Evolutionary conservation across 805 yeast species (phyloP).

Genomic region (Yamadazyma tumulicola): DNA sequence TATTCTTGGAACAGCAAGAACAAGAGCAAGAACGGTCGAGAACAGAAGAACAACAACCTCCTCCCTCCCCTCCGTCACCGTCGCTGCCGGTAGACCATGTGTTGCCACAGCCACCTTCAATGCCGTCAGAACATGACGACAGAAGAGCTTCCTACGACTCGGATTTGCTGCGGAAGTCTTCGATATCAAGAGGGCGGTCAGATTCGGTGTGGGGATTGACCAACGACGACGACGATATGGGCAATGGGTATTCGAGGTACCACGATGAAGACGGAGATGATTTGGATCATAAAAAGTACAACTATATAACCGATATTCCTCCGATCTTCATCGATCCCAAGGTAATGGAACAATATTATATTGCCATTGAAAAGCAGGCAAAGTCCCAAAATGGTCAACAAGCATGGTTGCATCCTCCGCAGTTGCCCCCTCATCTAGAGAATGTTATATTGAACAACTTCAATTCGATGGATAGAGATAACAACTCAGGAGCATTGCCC

Average conservation of each 20-base stretch:
- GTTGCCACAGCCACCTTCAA: conserved; percentile 4
- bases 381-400: conserved; percentile 54
- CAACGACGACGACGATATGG: conserved; percentile 77
- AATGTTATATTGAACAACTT: conserved; percentile 83
- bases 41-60: conserved; percentile 11
- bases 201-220: conserved; percentile 65
- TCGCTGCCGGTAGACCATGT: conserved; percentile 2
- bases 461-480: conserved; percentile 58
- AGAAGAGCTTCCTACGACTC: conserved; percentile 7
- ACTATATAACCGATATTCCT: conserved; percentile 68
- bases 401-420: conserved; percentile 87
- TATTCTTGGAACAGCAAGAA: conserved; percentile 26
- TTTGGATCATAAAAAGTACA: conserved; percentile 16
- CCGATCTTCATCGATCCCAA: conserved; percentile 82
- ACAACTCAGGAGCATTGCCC: conserved; percentile 83
- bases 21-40: conserved; percentile 15
- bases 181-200: conserved; percentile 33
- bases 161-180: conserved; percentile 22
- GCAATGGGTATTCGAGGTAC: conserved; percentile 73
- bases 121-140: conserved; percentile 2
- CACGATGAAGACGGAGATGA: conserved; percentile 54
- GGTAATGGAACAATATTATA: conserved; percentile 82
- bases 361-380: conserved; percentile 69
- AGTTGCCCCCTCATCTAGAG: conserved; percentile 93
- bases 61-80: neutral